Evolutionary conservation across 2,329 filamentous ascomycete species (phyloP).

Genomic region (Scytalidium lignicola): DNA sequence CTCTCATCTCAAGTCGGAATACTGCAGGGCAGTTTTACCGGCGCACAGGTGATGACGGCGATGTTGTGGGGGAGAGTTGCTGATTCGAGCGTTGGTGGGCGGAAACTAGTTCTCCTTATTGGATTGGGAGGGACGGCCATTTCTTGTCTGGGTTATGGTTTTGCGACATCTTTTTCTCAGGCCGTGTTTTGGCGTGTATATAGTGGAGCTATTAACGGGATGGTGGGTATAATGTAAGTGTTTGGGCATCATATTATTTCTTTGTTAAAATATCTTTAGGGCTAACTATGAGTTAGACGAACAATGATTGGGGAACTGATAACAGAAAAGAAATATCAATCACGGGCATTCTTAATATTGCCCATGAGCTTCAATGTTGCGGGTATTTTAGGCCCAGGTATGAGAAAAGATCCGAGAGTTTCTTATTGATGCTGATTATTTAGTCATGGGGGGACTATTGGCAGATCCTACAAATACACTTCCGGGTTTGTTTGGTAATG

Average conservation of each 20-base stretch:
- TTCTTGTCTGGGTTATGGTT: slow-evolving; percentile 61
- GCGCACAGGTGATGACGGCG: slow-evolving; percentile 62
- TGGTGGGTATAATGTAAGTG: slow-evolving; percentile 63
- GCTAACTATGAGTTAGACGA: slow-evolving; percentile 38
- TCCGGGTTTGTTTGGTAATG: slow-evolving; percentile 22
- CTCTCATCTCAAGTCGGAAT: slow-evolving; percentile 63
- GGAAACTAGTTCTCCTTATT: slow-evolving; percentile 52
- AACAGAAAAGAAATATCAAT: slow-evolving; percentile 56
- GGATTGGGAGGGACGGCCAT: slow-evolving; percentile 58
- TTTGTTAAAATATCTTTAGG: too few species aligned
- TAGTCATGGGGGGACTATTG: slow-evolving; percentile 34
- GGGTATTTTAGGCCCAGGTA: slow-evolving; percentile 51
- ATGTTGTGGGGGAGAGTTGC: slow-evolving; percentile 61
- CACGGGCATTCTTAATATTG: slow-evolving; percentile 35
- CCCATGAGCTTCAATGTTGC: slow-evolving; percentile 64
- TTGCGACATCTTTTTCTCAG: slow-evolving; percentile 54
- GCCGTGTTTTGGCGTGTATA: slow-evolving; percentile 54
- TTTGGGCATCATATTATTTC: slow-evolving; percentile 27
- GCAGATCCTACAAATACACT: slow-evolving; percentile 35
- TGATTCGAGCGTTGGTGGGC: slow-evolving; percentile 52
- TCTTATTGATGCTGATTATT: slow-evolving; percentile 3
- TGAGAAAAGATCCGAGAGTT: neutral
- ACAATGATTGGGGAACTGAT: slow-evolving; percentile 69
- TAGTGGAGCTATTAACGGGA: slow-evolving; percentile 63
- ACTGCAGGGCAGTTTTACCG: slow-evolving; percentile 58